Percentiles rank a stretch among this genome's conserved stretches.
phyloP scores from a whole-genome alignment of 2,329 filamentous ascomycete genomes.

The Colletotrichum cereale region DNA sequence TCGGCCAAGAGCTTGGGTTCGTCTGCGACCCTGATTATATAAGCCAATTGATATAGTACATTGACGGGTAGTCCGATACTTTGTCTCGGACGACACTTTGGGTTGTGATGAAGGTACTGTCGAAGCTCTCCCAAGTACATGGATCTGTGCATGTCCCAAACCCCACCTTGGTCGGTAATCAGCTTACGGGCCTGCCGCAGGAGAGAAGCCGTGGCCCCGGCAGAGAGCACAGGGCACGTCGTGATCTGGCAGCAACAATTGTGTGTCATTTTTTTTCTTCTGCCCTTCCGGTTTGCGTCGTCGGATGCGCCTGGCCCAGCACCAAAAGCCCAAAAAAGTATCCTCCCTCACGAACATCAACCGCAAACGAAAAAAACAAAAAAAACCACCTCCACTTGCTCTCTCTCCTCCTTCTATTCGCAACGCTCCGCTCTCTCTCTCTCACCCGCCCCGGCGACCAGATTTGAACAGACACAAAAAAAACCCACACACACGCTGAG shows the following conservation, averaged over 20 bases:
- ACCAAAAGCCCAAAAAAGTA: conserved; percentile 10
- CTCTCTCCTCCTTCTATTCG: conserved; percentile 13
- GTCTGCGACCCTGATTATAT: conserved; percentile 29
- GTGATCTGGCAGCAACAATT: conserved; percentile 31
- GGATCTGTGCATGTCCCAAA: conserved; percentile 7
- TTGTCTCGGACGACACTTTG: not conserved
- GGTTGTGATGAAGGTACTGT: not conserved
- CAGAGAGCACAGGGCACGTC: conserved; percentile 40
- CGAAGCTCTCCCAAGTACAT: conserved; percentile 26
- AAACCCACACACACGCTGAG: conserved; percentile 23
- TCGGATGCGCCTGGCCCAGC: conserved; percentile 22
- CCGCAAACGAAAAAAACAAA: conserved; percentile 30
- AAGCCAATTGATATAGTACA: not conserved
- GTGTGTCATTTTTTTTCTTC: conserved; percentile 31
- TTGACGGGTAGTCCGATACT: not conserved
- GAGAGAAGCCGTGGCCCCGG: conserved; percentile 1
- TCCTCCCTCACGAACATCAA: conserved; percentile 27
- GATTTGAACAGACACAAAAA: conserved; percentile 34
- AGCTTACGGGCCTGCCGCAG: conserved; percentile 6
- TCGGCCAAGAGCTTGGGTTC: conserved; percentile 17
- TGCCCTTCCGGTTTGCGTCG: conserved; percentile 16
- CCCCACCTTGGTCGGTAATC: conserved; percentile 33
- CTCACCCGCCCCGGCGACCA: conserved; percentile 29
- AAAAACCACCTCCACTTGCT: conserved; percentile 25
- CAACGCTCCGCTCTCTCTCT: conserved; percentile 29